Percentiles rank a stretch among this genome's conserved stretches.
These are phyloP conservation scores for Colletotrichum eleusines DNA, from an alignment of 2,329 filamentous ascomycete genomes.

Conservation along the genomic window DNA sequence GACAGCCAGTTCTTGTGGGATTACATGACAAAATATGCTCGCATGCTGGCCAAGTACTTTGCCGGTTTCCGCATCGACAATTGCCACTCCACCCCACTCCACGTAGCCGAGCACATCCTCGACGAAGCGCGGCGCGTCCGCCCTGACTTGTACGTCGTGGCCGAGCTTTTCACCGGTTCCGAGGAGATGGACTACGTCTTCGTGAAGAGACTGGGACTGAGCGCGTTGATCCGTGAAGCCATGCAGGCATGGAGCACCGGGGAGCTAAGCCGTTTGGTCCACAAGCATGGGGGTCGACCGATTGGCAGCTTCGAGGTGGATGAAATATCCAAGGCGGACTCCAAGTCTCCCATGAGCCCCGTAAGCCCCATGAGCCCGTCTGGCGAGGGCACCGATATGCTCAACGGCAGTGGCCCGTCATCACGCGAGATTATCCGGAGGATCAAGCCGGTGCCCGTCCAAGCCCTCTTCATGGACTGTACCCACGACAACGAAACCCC, in stretches of 20 bases:
- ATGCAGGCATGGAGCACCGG: conserved; percentile 99
- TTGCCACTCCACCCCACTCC: conserved; percentile 94
- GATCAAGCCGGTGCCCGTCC: conserved; percentile 89
- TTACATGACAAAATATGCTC: conserved; percentile 93
- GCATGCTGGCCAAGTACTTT: conserved; percentile 94
- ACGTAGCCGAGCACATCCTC: conserved; percentile 93
- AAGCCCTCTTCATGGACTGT: conserved; percentile 98
- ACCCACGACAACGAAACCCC: conserved; percentile 98
- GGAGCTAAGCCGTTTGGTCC: conserved; percentile 91
- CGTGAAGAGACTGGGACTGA: conserved; percentile 91
- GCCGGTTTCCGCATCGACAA: conserved; percentile 97
- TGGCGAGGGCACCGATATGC: conserved; percentile 46
- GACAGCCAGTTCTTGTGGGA: conserved; percentile 97
- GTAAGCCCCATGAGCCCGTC: conserved; percentile 49
- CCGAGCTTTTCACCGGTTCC: conserved; percentile 94
- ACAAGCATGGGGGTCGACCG: conserved; percentile 91
- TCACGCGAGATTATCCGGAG: conserved; percentile 77
- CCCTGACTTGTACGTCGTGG: conserved; percentile 90
- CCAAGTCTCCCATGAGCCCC: conserved; percentile 49
- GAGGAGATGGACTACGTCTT: conserved; percentile 98
- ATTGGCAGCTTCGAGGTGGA: conserved; percentile 99
- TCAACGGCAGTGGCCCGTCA: conserved; percentile 50
- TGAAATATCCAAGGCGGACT: conserved; percentile 76
- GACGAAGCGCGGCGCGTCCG: conserved; percentile 92
- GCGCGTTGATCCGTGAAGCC: conserved; percentile 92